A percentile compares a stretch with the other conserved stretches of the same genome.
Conservation (phyloP, 225 moss, liverwort and hornwort genomes). For the Bryum argenteum region DNA sequence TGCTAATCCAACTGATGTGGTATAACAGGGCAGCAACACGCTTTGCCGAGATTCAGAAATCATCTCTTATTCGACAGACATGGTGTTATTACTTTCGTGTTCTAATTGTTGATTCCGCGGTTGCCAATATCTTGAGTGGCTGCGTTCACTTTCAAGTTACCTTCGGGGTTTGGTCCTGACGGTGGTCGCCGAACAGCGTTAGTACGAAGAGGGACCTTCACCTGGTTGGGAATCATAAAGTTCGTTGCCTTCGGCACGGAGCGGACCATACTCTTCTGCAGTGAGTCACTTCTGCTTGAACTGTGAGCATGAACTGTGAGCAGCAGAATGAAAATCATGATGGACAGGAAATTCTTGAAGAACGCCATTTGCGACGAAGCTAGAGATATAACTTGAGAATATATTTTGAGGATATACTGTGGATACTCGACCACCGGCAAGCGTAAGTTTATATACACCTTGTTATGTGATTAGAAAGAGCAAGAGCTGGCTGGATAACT, state of each 20-base stretch:
- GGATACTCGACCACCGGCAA: neutral
- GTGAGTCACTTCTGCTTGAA: neutral
- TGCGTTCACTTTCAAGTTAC: constrained; percentile 31
- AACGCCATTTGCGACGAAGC: constrained; percentile 2
- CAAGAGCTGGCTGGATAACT: constrained; percentile 6
- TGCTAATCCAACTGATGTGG: neutral
- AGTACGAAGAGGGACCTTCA: neutral
- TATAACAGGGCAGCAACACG: neutral
- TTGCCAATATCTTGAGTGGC: constrained; percentile 8
- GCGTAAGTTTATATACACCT: neutral
- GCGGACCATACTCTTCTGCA: neutral
- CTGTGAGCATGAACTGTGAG: neutral
- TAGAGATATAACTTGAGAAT: neutral
- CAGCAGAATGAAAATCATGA: constrained; percentile 12
- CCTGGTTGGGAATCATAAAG: neutral
- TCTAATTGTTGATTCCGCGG: neutral
- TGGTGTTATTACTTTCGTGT: neutral
- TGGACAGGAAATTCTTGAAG: neutral
- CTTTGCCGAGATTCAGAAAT: neutral
- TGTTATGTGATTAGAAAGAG: neutral
- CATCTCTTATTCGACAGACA: neutral
- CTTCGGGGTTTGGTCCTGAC: constrained; percentile 35
- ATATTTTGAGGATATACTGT: neutral
- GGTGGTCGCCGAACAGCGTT: constrained; percentile 20
- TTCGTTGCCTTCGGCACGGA: constrained; percentile 5